Evolutionary conservation across 2,329 filamentous ascomycete genomes (phyloP).

Genomic region (Calonectria multiphialidica): DNA sequence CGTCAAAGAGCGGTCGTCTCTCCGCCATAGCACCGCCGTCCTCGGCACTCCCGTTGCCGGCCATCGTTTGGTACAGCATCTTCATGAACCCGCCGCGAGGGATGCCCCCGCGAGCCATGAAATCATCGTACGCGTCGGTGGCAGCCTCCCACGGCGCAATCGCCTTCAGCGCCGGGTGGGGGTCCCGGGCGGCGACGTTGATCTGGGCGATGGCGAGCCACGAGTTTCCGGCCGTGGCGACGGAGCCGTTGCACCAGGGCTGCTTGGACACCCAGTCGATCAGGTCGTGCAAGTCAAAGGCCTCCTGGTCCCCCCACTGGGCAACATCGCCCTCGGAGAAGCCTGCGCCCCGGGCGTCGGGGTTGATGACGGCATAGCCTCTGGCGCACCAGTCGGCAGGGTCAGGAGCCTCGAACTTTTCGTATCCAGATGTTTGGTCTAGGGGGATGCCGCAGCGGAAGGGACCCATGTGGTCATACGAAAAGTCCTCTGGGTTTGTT

Average conservation of each 20-base stretch:
- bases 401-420: constrained; percentile 10
- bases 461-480: constrained; percentile 3
- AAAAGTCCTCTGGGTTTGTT: background rate
- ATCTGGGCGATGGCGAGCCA: constrained; percentile 10
- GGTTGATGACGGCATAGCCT: constrained; percentile 1
- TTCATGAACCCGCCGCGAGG: background rate
- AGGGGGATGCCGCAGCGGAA: background rate
- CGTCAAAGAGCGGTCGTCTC: background rate
- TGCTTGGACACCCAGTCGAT: constrained; percentile 1
- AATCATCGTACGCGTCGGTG: background rate
- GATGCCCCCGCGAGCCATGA: background rate
- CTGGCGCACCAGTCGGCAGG: constrained; percentile 1
- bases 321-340: background rate
- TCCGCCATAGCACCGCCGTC: background rate
- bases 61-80: background rate
- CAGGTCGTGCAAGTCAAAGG: background rate
- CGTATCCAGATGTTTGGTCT: constrained; percentile 10
- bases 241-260: constrained; percentile 4
- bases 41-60: background rate
- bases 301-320: background rate
- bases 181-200: background rate
- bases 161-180: constrained; percentile 4
- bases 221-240: background rate
- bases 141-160: constrained; percentile 2
- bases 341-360: constrained; percentile 3